These are phyloP conservation scores for Ceratobasidium sp. DNA, from an alignment of 1,284 basidiomycete species.

Conservation along the genomic window DNA sequence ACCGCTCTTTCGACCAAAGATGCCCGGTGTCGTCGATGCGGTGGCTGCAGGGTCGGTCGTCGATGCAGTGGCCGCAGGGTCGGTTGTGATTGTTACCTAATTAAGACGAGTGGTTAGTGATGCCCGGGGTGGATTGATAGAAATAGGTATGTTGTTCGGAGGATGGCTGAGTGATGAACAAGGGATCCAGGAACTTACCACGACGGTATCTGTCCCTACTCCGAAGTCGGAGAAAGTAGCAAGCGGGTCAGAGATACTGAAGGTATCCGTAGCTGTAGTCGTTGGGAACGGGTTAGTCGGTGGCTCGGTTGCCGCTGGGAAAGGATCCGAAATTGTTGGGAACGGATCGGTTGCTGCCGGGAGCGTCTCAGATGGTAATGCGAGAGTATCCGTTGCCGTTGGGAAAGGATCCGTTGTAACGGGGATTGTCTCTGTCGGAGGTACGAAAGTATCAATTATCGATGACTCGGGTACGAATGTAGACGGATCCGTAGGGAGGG, in stretches of 20 bases:
- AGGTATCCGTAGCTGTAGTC: slow-evolving; percentile 17
- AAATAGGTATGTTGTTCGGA: not conserved
- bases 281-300: not conserved
- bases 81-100: slow-evolving; percentile 11
- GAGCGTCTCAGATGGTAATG: too few species aligned
- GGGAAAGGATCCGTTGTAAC: slow-evolving; percentile 7
- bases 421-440: not conserved
- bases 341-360: not conserved
- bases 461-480: not conserved
- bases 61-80: not conserved
- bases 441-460: too few species aligned
- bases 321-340: not conserved
- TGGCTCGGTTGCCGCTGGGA: not conserved
- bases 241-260: not conserved
- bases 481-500: slow-evolving; percentile 4
- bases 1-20: slow-evolving; percentile 5
- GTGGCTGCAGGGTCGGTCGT: not conserved
- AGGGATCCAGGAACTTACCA: not conserved
- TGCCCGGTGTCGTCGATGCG: not conserved
- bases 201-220: not conserved
- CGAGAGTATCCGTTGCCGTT: not conserved
- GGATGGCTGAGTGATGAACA: not conserved
- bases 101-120: not conserved
- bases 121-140: not conserved
- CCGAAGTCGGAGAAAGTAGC: not conserved